Conservation (phyloP, 805 yeast species). For the Cyberlindnera maritima region DNA sequence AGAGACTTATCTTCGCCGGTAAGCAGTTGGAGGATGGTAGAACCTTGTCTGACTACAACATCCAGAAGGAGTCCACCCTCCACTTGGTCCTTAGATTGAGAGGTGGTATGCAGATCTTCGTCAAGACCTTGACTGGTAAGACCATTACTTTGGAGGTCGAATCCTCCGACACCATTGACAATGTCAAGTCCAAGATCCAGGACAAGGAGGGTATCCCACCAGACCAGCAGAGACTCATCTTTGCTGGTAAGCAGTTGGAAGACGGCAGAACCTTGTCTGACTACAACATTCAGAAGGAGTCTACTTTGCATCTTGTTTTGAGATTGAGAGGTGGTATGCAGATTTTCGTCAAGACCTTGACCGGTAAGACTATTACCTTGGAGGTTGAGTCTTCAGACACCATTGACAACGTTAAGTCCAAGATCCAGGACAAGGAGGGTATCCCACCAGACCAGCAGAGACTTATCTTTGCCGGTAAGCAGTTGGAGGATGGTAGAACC, state of each 20-base stretch:
- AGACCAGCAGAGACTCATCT: constrained; percentile 92
- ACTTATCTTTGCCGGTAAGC: constrained; percentile 93
- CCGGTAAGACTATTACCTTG: constrained; percentile 94
- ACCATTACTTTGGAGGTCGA: constrained; percentile 92
- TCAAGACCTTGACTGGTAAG: constrained; percentile 97
- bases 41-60: constrained; percentile 91
- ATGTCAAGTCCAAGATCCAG: constrained; percentile 92
- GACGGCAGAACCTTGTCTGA: constrained; percentile 94
- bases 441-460: constrained; percentile 99
- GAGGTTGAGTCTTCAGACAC: constrained; percentile 96
- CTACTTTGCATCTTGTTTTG: constrained; percentile 78
- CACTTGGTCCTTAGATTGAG: constrained; percentile 84
- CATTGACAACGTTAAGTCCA: constrained; percentile 87
- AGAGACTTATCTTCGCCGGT: constrained; percentile 93
- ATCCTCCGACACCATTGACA: constrained; percentile 93
- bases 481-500: constrained; percentile 92
- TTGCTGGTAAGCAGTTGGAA: constrained; percentile 95
- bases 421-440: constrained; percentile 98
- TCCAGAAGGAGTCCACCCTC: constrained; percentile 88
- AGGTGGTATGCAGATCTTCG: constrained; percentile 93
- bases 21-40: constrained; percentile 95
- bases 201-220: constrained; percentile 98
- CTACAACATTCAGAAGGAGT: constrained; percentile 94
- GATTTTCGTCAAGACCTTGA: constrained; percentile 94
- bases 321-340: constrained; percentile 91